These are phyloP conservation scores for Geosiphon pyriformis DNA, from an alignment of 192 early-diverging fungal species.

Conservation along the genomic window DNA sequence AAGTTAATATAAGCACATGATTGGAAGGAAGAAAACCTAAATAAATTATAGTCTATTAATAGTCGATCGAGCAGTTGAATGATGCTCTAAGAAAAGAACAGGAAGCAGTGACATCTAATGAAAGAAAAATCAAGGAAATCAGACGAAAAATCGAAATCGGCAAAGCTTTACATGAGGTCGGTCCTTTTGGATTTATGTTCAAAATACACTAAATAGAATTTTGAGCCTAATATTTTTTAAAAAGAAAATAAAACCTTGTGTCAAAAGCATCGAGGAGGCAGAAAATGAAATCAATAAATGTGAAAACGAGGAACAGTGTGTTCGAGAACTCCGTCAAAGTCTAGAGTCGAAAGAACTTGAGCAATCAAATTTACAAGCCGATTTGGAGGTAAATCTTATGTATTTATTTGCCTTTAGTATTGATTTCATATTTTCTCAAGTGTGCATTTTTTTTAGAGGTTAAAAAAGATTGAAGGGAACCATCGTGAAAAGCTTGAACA, in stretches of 20 bases:
- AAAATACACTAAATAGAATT: background rate
- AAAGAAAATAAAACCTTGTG: conserved; percentile 4
- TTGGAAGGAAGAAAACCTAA: background rate
- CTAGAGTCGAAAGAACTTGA: background rate
- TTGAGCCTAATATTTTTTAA: background rate
- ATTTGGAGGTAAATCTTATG: background rate
- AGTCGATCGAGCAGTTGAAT: background rate
- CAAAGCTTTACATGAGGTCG: background rate
- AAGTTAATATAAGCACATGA: no score
- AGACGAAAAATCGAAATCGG: background rate
- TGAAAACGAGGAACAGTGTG: background rate
- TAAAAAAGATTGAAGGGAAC: background rate
- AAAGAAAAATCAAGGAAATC: background rate
- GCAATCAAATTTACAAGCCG: background rate
- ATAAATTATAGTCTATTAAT: background rate
- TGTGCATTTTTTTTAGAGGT: background rate
- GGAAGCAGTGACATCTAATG: background rate
- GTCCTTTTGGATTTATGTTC: background rate
- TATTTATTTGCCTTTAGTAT: background rate
- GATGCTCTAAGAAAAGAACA: background rate
- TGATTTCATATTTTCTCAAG: background rate
- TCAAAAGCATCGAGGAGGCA: background rate
- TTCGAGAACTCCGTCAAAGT: background rate
- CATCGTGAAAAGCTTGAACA: background rate
- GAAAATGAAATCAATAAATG: conserved; percentile 1